Percentiles rank a stretch among this genome's conserved stretches.
Evolutionary conservation across 1,284 basidiomycete genomes (phyloP).

Genomic region (Hortiboletus rubellus): DNA sequence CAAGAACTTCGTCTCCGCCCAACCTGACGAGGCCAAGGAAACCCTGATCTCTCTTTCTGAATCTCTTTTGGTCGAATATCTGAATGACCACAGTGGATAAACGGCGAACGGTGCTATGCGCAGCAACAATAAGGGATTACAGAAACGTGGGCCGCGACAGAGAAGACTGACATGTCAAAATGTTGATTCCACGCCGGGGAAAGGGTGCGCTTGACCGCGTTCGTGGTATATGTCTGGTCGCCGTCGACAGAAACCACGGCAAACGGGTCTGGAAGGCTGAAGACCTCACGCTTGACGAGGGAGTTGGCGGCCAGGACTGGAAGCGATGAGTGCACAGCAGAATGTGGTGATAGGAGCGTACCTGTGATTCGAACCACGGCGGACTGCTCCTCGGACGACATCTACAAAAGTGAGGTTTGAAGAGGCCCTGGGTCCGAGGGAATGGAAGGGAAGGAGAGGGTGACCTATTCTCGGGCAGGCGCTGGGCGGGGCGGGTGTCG

Average conservation of each 20-base stretch:
- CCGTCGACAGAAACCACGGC: slow-evolving; percentile 96
- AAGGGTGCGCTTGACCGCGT: slow-evolving; percentile 79
- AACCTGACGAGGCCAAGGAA: slow-evolving; percentile 43
- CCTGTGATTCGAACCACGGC: slow-evolving; percentile 29
- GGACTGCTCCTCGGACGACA: slow-evolving; percentile 22
- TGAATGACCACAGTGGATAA: slow-evolving; percentile 93
- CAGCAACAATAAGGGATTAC: slow-evolving; percentile 3
- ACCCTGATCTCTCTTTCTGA: slow-evolving; percentile 96
- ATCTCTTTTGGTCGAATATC: slow-evolving; percentile 97
- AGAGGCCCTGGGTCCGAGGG: not conserved
- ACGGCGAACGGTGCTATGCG: slow-evolving; percentile 76
- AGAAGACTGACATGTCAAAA: slow-evolving; percentile 77
- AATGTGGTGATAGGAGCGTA: not conserved
- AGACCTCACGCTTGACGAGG: slow-evolving; percentile 87
- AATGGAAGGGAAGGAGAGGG: not conserved
- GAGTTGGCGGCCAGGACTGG: slow-evolving; percentile 87
- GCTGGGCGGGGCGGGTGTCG: not conserved
- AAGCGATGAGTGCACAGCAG: not conserved
- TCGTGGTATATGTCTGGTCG: slow-evolving; percentile 92
- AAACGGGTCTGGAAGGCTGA: slow-evolving; percentile 93
- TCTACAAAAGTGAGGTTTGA: not conserved
- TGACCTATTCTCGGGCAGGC: not conserved
- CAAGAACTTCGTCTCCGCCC: slow-evolving; percentile 27
- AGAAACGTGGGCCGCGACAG: not conserved
- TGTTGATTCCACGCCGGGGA: slow-evolving; percentile 94